phyloP scores from a whole-genome alignment of 2,329 filamentous ascomycete species.

The Fusarium irregulare region DNA sequence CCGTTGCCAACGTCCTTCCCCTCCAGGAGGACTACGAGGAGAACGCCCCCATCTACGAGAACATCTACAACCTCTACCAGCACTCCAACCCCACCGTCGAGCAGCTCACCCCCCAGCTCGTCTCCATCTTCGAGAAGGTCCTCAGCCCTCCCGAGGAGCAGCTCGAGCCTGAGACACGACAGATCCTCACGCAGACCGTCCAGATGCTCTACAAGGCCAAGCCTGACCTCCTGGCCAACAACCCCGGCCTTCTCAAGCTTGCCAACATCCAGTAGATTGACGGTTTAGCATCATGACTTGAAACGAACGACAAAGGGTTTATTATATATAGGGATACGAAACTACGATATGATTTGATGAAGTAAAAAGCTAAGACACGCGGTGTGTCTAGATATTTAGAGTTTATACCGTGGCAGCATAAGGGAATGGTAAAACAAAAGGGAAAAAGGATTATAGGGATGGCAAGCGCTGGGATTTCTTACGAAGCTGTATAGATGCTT shows the following conservation, averaged over 20 bases:
- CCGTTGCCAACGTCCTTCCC: constrained; percentile 81
- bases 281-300: constrained; percentile 26
- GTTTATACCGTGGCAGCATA: constrained; percentile 36
- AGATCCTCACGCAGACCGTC: constrained; percentile 73
- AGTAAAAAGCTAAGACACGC: constrained; percentile 28
- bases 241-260: constrained; percentile 48
- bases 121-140: constrained; percentile 79
- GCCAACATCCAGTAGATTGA: constrained; percentile 44
- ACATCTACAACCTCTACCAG: constrained; percentile 87
- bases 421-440: constrained; percentile 23
- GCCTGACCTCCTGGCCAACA: constrained; percentile 50
- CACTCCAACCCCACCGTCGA: constrained; percentile 75
- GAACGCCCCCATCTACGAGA: constrained; percentile 92
- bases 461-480: constrained; percentile 35
- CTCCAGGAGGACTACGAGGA: constrained; percentile 95
- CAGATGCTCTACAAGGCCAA: constrained; percentile 56
- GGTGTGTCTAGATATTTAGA: constrained; percentile 35
- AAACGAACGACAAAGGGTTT: constrained; percentile 27
- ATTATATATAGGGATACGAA: constrained; percentile 24
- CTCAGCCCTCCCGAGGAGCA: constrained; percentile 79
- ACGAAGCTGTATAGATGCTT: constrained; percentile 17
- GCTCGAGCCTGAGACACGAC: constrained; percentile 76
- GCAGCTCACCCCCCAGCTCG: constrained; percentile 74
- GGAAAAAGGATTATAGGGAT: constrained; percentile 19
- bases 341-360: constrained; percentile 46